phyloP scores from a whole-genome alignment of 1,284 basidiomycete species.

The Trametes versicolor region DNA sequence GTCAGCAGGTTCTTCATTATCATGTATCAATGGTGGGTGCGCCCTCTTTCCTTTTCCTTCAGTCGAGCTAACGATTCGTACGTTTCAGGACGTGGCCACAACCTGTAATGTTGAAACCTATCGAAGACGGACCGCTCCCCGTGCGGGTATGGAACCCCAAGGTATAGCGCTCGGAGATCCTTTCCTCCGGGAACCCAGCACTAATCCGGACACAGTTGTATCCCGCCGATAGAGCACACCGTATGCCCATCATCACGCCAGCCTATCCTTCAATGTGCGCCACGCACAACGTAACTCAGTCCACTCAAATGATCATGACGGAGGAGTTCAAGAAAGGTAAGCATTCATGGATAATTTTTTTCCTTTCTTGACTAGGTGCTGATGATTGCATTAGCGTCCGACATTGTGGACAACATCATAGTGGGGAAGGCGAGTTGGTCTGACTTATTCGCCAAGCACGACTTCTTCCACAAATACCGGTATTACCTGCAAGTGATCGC shows the following conservation, averaged over 20 bases:
- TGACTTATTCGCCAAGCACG: slow-evolving; percentile 92
- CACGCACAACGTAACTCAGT: slow-evolving; percentile 97
- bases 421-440: slow-evolving; percentile 89
- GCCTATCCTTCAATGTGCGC: slow-evolving; percentile 99
- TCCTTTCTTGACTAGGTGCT: slow-evolving; percentile 5
- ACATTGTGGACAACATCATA: slow-evolving; percentile 94
- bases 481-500: slow-evolving; percentile 99
- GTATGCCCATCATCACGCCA: slow-evolving; percentile 99
- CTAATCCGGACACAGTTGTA: slow-evolving; percentile 70
- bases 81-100: slow-evolving; percentile 91
- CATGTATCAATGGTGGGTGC: slow-evolving; percentile 90
- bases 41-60: neutral
- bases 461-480: slow-evolving; percentile 97
- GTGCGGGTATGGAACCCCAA: slow-evolving; percentile 99
- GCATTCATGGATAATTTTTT: slow-evolving; percentile 16
- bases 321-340: slow-evolving; percentile 94
- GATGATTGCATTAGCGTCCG: slow-evolving; percentile 66
- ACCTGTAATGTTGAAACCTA: slow-evolving; percentile 95
- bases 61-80: slow-evolving; percentile 10
- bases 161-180: slow-evolving; percentile 53
- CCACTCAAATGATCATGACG: slow-evolving; percentile 97
- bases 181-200: neutral
- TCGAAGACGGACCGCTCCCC: slow-evolving; percentile 93
- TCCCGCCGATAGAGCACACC: slow-evolving; percentile 91
- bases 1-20: slow-evolving; percentile 98